phyloP scores from a whole-genome alignment of 2,329 filamentous ascomycete genomes.

The Fusarium multiceps region DNA sequence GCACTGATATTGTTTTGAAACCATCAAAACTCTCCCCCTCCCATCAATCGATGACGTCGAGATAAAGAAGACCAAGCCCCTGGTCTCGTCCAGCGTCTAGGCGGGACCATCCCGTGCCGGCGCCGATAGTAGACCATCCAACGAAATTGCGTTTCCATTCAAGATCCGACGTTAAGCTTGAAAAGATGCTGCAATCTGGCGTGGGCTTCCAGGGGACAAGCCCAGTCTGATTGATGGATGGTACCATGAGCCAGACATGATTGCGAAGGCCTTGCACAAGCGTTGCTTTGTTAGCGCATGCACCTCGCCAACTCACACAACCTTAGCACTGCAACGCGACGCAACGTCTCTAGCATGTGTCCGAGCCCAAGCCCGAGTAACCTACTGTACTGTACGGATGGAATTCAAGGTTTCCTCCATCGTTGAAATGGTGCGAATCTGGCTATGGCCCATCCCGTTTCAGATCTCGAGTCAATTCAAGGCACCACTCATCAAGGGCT shows the following conservation, averaged over 20 bases:
- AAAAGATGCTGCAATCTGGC: background rate
- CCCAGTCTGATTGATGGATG: conserved; percentile 4
- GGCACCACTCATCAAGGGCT: background rate
- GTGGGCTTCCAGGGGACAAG: background rate
- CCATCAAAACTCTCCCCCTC: background rate
- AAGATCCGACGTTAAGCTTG: conserved; percentile 23
- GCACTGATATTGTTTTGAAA: conserved; percentile 11
- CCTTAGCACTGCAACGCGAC: background rate
- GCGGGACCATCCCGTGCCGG: conserved; percentile 29
- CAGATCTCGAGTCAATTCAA: conserved; percentile 18
- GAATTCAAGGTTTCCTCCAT: conserved; percentile 25
- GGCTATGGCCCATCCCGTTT: conserved; percentile 24
- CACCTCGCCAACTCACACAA: conserved; percentile 4
- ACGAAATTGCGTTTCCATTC: conserved; percentile 24
- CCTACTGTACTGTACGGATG: background rate
- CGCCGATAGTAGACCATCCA: conserved; percentile 26
- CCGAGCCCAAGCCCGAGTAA: background rate
- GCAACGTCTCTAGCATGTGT: conserved; percentile 1
- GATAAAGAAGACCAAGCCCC: conserved; percentile 17
- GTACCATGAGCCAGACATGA: conserved; percentile 8
- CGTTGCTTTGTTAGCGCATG: conserved; percentile 3
- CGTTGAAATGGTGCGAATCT: conserved; percentile 4
- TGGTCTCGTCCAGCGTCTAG: conserved; percentile 8
- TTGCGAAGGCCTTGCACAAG: conserved; percentile 10
- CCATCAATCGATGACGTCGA: conserved; percentile 24